phyloP scores from a whole-genome alignment of 2,329 filamentous ascomycete species.

The Amauroascus verrucosus region DNA sequence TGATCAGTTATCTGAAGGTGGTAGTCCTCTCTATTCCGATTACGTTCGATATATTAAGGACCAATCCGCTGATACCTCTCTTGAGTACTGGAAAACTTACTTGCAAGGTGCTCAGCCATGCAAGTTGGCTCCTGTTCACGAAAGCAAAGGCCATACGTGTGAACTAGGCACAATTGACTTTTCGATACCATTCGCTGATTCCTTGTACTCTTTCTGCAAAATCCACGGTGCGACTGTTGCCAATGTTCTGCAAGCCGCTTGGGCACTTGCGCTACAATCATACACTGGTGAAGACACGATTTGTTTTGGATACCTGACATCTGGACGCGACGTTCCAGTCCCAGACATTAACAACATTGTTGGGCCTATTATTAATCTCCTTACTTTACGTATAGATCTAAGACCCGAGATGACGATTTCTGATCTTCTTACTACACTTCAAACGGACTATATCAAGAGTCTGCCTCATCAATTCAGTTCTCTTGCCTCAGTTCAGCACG shows the following conservation, averaged over 20 bases:
- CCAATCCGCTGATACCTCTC: not conserved
- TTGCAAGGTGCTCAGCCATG: constrained; percentile 20
- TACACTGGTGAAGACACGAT: constrained; percentile 30
- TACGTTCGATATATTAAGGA: constrained; percentile 29
- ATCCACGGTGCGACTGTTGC: constrained; percentile 15
- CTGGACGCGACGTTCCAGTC: constrained; percentile 31
- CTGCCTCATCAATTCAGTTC: not conserved
- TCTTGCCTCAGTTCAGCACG: not conserved
- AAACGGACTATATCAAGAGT: not conserved
- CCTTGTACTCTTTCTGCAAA: constrained; percentile 7
- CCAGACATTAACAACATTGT: constrained; percentile 29
- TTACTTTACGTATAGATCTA: constrained; percentile 4
- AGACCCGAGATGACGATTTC: not conserved
- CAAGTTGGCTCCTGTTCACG: not conserved
- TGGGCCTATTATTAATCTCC: constrained; percentile 22
- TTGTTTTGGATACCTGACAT: constrained; percentile 32
- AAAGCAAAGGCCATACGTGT: too few relatives aligned
- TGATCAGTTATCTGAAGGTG: constrained; percentile 21
- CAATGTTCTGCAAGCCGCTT: constrained; percentile 31
- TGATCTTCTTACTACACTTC: not conserved
- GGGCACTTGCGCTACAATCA: constrained; percentile 28
- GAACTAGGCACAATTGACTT: not conserved
- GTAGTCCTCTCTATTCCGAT: constrained; percentile 27
- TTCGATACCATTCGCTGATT: not conserved
- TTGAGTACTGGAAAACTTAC: constrained; percentile 21